Base-by-base conservation (phyloP, 768 basidiomycete genomes). In the Termitomyces sp. region DNA sequence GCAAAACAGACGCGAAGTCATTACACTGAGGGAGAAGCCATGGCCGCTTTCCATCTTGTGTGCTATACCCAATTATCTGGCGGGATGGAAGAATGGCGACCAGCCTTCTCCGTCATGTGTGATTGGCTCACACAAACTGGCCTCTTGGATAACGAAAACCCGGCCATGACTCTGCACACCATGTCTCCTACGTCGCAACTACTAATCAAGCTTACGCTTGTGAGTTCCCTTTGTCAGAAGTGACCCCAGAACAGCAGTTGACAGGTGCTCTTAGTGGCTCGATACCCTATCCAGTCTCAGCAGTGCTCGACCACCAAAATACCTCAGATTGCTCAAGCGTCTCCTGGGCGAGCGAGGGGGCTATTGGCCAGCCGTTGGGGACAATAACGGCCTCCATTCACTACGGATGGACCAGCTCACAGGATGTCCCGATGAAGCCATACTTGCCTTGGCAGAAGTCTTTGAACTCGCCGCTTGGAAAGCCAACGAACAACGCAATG, bases 401-500 rank as follows among this genome's bases (percentile, higher is more conserved):
- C 72, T 85, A 63, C 80, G 80, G 51, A 86, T 92, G 81, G 88
- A 89, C 62, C 70, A 74, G 48, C 71, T 92, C 60, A 86, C 83
- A 24, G 91, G 91, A 31, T 92, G 90, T 74, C 86, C 91, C 2
- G 88, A 93, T 65, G 88, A 88, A 65, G 87, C 84, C 9, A 72
- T 93, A 68, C 80, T 92, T 60, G 88, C 84, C 39, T 81, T 93
- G 60, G 89, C 85, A 24, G 89, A 93, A 67, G 79, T 83, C 22
- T 85, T 87, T n/a, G 77, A 80, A 7, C 80, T 93, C 33, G 83
- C 87, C 5, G 80, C 85, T 63, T 93, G 91, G 91, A 92, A 91
- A 70, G 70, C 75, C 24, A 76, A 78, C 51, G 85, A 91, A 68
- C 74, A 79, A 57, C 81, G 78, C 54, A 84, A 84, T 58, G 85